Evolutionary conservation across 148 eudicot species (phyloP).

Genomic region (Amaranthus palmeri): DNA sequence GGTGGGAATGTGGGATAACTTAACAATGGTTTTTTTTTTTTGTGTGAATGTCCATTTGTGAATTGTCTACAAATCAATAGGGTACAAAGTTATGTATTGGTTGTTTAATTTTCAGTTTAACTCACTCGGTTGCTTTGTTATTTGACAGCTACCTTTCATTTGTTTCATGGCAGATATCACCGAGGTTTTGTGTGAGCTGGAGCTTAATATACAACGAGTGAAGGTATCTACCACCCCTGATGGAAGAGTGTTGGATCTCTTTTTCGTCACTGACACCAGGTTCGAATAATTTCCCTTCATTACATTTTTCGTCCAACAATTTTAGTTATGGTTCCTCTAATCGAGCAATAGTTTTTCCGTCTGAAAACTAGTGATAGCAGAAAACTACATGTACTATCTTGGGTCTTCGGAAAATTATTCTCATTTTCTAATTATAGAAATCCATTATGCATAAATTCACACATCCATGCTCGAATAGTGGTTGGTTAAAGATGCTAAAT

Average conservation of each 20-base stretch:
- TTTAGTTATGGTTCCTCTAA: neutral
- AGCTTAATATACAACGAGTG: slow-evolving; percentile 75
- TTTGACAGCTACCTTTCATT: neutral
- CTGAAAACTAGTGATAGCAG: neutral
- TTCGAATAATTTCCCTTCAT: slow-evolving; percentile 15
- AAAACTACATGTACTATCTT: neutral
- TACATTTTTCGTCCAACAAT: neutral
- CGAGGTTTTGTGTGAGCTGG: slow-evolving; percentile 70
- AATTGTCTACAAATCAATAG: neutral
- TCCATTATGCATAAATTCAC: too few species aligned
- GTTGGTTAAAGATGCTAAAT: neutral
- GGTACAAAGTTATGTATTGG: neutral
- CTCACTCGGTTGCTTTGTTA: neutral
- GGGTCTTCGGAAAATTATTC: too few species aligned
- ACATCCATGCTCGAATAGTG: too few species aligned
- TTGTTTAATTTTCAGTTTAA: neutral
- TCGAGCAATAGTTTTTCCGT: neutral
- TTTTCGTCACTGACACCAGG: slow-evolving; percentile 90
- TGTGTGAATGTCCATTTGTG: neutral
- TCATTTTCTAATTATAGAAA: too few species aligned
- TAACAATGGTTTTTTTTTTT: neutral
- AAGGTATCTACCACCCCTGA: slow-evolving; percentile 95
- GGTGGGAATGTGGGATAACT: too few species aligned
- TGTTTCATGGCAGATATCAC: slow-evolving; percentile 63
- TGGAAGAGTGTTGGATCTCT: slow-evolving; percentile 85